Evolutionary conservation across 2,329 filamentous ascomycete species (phyloP).

Genomic region (Talaromyces sp.): DNA sequence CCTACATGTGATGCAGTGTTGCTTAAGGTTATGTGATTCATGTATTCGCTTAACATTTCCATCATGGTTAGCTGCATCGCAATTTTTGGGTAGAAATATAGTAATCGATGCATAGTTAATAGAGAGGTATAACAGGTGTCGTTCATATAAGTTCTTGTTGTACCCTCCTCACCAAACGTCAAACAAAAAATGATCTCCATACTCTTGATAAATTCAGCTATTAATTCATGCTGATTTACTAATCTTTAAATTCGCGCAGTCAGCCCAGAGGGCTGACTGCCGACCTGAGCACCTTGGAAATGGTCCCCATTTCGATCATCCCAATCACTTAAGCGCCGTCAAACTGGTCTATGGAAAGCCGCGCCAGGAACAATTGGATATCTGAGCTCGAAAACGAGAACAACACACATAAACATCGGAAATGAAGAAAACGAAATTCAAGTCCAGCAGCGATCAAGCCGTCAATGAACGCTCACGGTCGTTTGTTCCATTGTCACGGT

Average conservation of each 20-base stretch:
- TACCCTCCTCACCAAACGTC: background rate
- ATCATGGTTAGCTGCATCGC: slow-evolving; percentile 1
- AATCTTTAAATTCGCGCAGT: background rate
- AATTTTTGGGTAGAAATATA: background rate
- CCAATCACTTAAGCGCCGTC: slow-evolving; percentile 11
- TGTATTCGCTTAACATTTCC: background rate
- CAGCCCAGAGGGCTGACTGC: background rate
- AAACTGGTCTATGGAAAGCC: slow-evolving; percentile 5
- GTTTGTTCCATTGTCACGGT: background rate
- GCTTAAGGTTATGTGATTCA: background rate
- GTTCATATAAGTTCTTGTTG: background rate
- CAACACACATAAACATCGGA: slow-evolving; percentile 1
- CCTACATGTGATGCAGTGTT: background rate
- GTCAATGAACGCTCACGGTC: background rate
- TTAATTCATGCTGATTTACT: background rate
- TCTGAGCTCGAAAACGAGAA: slow-evolving; percentile 12
- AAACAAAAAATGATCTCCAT: background rate
- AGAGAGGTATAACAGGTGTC: background rate
- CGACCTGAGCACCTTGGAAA: background rate
- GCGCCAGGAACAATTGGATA: slow-evolving; percentile 16
- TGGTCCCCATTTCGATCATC: background rate
- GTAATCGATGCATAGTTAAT: background rate
- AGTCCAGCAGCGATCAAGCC: background rate
- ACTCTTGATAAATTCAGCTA: background rate
- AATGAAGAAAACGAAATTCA: slow-evolving; percentile 9